Percentiles rank a stretch among this genome's conserved stretches.
Evolutionary conservation across 2,329 filamentous ascomycete species (phyloP).

Genomic region (Trichoderma guizhouense): DNA sequence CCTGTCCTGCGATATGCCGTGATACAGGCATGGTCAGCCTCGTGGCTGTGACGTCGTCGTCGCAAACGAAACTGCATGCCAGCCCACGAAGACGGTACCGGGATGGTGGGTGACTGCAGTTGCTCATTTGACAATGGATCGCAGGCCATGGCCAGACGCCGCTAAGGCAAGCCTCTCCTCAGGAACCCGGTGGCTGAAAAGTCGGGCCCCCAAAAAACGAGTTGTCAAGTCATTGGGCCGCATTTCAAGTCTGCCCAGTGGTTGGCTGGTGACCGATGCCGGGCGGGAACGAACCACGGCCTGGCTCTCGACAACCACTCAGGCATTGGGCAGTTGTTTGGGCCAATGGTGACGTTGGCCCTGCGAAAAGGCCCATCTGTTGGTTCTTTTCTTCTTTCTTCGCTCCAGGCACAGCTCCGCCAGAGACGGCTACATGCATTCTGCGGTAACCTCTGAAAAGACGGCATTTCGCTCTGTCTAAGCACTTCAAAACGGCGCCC

Average conservation of each 20-base stretch:
- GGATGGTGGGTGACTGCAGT: conserved; percentile 27
- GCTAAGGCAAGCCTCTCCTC: conserved; percentile 15
- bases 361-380: neutral
- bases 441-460: conserved; percentile 12
- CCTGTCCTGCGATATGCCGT: conserved; percentile 5
- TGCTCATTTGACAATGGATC: conserved; percentile 37
- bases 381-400: neutral
- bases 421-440: conserved; percentile 12
- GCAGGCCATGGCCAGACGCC: neutral
- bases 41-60: conserved; percentile 17
- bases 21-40: conserved; percentile 12
- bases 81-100: conserved; percentile 26
- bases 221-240: conserved; percentile 16
- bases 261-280: conserved; percentile 15
- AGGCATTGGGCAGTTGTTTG: conserved; percentile 8
- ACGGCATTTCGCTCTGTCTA: neutral
- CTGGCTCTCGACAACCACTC: neutral
- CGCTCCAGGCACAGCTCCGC: conserved; percentile 3
- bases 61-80: conserved; percentile 19
- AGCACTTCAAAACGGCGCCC: neutral
- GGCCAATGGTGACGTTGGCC: conserved; percentile 13
- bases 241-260: conserved; percentile 15
- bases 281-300: neutral
- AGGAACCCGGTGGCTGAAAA: conserved; percentile 17
- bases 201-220: conserved; percentile 14